Percentiles rank a stretch among this genome's conserved stretches.
phyloP scores from a whole-genome alignment of 495 filamentous ascomycete genomes.

The Talaromyces adpressus region DNA sequence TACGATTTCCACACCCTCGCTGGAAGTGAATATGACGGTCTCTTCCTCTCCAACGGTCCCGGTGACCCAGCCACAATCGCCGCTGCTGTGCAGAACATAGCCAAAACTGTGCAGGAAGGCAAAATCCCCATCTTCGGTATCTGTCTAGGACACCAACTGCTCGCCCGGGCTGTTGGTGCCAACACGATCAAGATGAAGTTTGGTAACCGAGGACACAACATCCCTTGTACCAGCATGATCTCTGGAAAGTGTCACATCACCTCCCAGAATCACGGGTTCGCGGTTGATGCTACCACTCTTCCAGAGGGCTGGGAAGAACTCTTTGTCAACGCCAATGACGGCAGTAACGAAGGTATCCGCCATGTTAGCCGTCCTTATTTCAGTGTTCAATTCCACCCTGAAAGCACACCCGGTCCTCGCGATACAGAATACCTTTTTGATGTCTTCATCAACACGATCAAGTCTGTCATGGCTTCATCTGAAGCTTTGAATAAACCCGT shows the following conservation, averaged over 20 bases:
- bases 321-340: constrained; percentile 96
- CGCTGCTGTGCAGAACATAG: constrained; percentile 67
- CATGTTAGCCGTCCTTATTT: constrained; percentile 83
- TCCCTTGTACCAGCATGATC: constrained; percentile 90
- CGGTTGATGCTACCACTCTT: constrained; percentile 73
- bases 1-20: constrained; percentile 75
- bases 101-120: constrained; percentile 62
- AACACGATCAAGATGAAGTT: constrained; percentile 95
- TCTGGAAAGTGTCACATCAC: constrained; percentile 97
- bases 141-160: constrained; percentile 90
- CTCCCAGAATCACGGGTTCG: constrained; percentile 75
- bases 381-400: constrained; percentile 97
- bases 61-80: constrained; percentile 86
- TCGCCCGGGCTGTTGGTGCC: constrained; percentile 85
- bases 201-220: constrained; percentile 97
- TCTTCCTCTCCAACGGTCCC: constrained; percentile 96
- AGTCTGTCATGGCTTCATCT: constrained; percentile 52
- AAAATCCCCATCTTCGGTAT: constrained; percentile 91
- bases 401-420: constrained; percentile 91
- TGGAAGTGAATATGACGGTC: constrained; percentile 81
- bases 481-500: constrained; percentile 63
- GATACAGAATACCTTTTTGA: constrained; percentile 97
- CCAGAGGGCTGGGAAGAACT: constrained; percentile 80
- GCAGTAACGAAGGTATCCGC: constrained; percentile 94
- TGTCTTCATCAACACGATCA: constrained; percentile 84